Evolutionary conservation across 2,329 filamentous ascomycete genomes (phyloP), one percentile per base, ranked within the genome.

Genomic region (Grosmannia serpens): DNA sequence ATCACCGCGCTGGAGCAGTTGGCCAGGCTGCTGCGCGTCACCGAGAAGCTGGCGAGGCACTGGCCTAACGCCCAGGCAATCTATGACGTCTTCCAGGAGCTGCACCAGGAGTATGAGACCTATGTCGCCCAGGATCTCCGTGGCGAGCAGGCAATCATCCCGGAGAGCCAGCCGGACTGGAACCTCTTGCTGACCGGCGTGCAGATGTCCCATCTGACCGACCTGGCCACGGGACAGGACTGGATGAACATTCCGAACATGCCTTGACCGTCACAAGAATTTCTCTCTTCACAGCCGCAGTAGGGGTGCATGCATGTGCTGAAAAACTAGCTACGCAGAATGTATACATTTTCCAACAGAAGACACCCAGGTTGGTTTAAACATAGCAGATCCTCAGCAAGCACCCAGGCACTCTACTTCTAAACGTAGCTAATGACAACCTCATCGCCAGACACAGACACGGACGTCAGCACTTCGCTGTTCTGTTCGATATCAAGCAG

Each of bases 401-500:
- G 6, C 31, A 5, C 31, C 5, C 31, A 33, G 31, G 31, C 31
- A n/a, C n/a, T n/a, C 10, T n/a, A 24, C 44, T 9, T 24, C 20
- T 29, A 50, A 7, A 50, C 5, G 24, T 57, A 57, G 11, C 13
- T 22, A 10, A 57, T 17, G 9, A 26, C n/a, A 9, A 57, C 55
- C 3, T 41, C 33, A 49, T 11, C 11, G 31, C 46, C 33, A 1
- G 57, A 51, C 17, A 49, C 57, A 17, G 59, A 61, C 38, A 55
- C 61, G 26, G 56, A 60, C 3, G 66, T 67, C 24, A 63, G 54
- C 3, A 64, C 61, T 1, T 50, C 55, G 56, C 29, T 50, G 56
- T 58, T 60, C 60, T 65, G 64, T 53, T 59, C 50, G 49, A 65
- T 63, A 38, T 65, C 61, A 22, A 65, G 26, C 70, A 71, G 77